Evolutionary conservation across 805 yeast genomes (phyloP), one percentile per base, ranked within the genome.

Genomic region (Lipomyces yamanashiensis): DNA sequence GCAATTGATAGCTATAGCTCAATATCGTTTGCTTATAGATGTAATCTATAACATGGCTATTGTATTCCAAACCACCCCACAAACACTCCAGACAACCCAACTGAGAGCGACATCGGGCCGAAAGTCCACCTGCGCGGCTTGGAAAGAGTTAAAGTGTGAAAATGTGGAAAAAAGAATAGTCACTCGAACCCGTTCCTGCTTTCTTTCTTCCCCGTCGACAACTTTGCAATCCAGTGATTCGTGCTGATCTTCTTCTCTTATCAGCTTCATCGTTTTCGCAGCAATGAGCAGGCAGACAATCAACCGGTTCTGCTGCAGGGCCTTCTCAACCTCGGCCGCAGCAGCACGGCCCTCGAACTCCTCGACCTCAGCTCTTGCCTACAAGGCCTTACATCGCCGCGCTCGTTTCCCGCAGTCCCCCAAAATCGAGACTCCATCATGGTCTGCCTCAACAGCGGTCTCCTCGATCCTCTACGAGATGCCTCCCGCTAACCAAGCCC

Each of bases 371-470:
- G 98, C 98, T 8, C 80, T 95, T 75, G 97, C 98, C 8, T 95
- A 95, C 80, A 95, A 95, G 78, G 88, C 90, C 39, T 80, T 92
- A 70, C 97, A 92, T 77, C 87, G 96, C 71, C 89, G 91, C 77
- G 88, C 86, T 72, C 85, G 84, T 71, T 86, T 92, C 75, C 98
- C 98, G 44, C 89, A 96, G 41, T 82, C 93, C 71, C 99, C 98
- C 57, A 90, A 96, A 5, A 81, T 92, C 69, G 97, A 92, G 69
- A 86, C 97, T 13, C 98, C 98, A 67, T 85, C 84, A 72, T 91
- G 98, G 96, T 88, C 95, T 44, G 96, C 97, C n/a, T 89, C 90
- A 70, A 89, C 96, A 51, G 99, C 98, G 7, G 98, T 95, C 49
- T 89, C 97, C 12, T 91, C 98, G 12, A 95, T 95, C 70, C 81